A percentile compares a stretch with the other conserved stretches of the same genome.
These are phyloP conservation scores for Candida chauliodis DNA, from an alignment of 805 yeast species.

Conservation along the genomic window DNA sequence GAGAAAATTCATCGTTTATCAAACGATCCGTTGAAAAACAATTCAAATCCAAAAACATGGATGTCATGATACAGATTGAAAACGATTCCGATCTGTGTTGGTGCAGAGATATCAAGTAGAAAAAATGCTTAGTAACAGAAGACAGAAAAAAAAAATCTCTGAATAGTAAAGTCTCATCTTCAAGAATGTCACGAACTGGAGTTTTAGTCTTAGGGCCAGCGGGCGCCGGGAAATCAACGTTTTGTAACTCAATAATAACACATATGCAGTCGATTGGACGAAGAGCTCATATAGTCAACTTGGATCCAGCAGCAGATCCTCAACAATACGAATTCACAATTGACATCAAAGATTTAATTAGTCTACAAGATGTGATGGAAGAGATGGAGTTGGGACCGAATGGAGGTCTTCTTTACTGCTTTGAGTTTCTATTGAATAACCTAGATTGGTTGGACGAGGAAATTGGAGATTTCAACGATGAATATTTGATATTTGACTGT, in stretches of 20 bases:
- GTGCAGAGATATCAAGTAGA: conserved; percentile 42
- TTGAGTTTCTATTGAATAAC: conserved; percentile 84
- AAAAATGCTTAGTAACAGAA: not conserved
- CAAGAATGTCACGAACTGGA: conserved; percentile 86
- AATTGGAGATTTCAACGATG: conserved; percentile 93
- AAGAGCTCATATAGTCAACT: conserved; percentile 88
- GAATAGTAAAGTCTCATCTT: too few species aligned
- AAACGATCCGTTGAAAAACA: conserved; percentile 57
- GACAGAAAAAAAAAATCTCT: not conserved
- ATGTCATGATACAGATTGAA: conserved; percentile 66
- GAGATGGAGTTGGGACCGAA: conserved; percentile 92
- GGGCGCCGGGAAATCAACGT: conserved; percentile 93
- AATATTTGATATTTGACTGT: conserved; percentile 89
- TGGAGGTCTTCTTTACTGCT: conserved; percentile 90
- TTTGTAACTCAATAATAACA: conserved; percentile 81
- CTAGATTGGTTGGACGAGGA: conserved; percentile 97
- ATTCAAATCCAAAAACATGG: conserved; percentile 47
- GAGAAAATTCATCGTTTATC: conserved; percentile 60
- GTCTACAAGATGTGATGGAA: conserved; percentile 92
- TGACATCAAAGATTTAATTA: conserved; percentile 86
- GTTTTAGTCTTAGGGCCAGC: conserved; percentile 95
- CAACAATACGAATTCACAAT: conserved; percentile 87
- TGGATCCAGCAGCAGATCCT: conserved; percentile 97
- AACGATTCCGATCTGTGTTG: conserved; percentile 62
- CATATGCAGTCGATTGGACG: conserved; percentile 90